A percentile compares a stretch with the other conserved stretches of the same genome.
These are phyloP conservation scores for Aspergillus bertholletiae DNA, from an alignment of 495 filamentous ascomycete species.

Conservation along the genomic window DNA sequence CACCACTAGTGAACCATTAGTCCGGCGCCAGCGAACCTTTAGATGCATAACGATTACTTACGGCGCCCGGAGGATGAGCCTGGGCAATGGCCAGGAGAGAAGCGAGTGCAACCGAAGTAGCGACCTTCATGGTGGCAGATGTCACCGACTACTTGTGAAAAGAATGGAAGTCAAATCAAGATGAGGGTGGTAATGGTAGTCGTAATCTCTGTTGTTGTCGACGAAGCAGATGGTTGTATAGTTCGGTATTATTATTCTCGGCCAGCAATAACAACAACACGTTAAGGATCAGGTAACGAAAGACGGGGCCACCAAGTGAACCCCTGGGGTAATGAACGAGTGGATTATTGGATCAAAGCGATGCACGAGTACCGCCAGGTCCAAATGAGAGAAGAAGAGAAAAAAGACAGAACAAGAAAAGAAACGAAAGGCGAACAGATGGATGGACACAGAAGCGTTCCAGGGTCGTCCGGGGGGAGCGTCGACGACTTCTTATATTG, in stretches of 20 bases:
- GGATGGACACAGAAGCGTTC: constrained; percentile 17
- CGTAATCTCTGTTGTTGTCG: background rate
- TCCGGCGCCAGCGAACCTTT: constrained; percentile 3
- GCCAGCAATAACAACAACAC: background rate
- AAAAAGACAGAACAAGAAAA: no score
- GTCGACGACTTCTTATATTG: background rate
- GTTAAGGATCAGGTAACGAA: background rate
- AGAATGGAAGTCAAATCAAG: constrained; percentile 8
- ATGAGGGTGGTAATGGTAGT: background rate
- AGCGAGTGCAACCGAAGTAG: constrained; percentile 22
- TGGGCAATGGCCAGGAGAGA: constrained; percentile 33
- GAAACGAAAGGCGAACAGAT: constrained; percentile 13
- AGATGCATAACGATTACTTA: constrained; percentile 12
- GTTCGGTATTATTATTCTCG: background rate
- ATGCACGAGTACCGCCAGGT: background rate
- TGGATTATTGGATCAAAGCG: background rate
- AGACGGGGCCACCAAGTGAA: background rate
- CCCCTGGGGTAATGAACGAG: background rate
- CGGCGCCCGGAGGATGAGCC: constrained; percentile 31
- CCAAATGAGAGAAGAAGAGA: background rate
- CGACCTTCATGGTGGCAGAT: constrained; percentile 25
- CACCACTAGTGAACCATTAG: constrained; percentile 39
- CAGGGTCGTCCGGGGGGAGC: background rate
- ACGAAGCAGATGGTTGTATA: background rate
- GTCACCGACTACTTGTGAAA: constrained; percentile 6